Base-by-base conservation (phyloP, 192 early-diverging fungal genomes). In the Coemansia sp. region DNA sequence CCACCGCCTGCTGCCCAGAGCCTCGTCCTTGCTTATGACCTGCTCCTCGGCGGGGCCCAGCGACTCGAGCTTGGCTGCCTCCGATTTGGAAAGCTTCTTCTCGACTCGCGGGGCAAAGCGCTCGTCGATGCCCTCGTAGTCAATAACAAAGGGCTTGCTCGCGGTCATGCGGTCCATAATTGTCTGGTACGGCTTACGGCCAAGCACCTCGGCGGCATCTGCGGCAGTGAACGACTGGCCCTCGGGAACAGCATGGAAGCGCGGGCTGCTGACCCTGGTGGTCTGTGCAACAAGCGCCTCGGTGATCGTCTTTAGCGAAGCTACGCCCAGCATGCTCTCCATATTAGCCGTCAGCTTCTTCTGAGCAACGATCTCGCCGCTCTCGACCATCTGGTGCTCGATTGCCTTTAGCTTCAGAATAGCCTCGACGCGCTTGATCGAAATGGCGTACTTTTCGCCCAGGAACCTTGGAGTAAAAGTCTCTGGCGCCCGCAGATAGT, bases 341-440 rank as follows among this genome's bases (percentile, higher is more conserved):
- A 98, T 98, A 52, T 88, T 87, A 39, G 81, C 71, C 3, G 85
- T 83, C 54, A 94, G 83, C 27, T 89, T 85, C 55, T 73, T 83
- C 76, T 94, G 91, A 22, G 87, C 58, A 30, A 68, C 58, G 27
- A 83, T 57, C 49, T 61, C 45, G 11, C 61, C 88, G 35, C 87
- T 62, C n/a, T 77, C 60, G n/a, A 85, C 71, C 88, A 88, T 85
- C 34, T 91, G 74, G 59, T 86, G 81, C 68, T 91, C 91, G 45
- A 89, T 71, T 11, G 88, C 84, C 75, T 95, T 95, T 52, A 98
- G 82, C 53, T 89, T 86, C 32, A 98, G 68, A 61, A 98, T 89
- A n/a, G 94, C 95, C 78, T 95, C 87, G 8, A 92, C 84, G 46
- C 95, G 86, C 62, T 86, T 88, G 64, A 95, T 86, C 14, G 95